phyloP scores from a whole-genome alignment of 495 filamentous ascomycete genomes.

The Neurospora terricola region DNA sequence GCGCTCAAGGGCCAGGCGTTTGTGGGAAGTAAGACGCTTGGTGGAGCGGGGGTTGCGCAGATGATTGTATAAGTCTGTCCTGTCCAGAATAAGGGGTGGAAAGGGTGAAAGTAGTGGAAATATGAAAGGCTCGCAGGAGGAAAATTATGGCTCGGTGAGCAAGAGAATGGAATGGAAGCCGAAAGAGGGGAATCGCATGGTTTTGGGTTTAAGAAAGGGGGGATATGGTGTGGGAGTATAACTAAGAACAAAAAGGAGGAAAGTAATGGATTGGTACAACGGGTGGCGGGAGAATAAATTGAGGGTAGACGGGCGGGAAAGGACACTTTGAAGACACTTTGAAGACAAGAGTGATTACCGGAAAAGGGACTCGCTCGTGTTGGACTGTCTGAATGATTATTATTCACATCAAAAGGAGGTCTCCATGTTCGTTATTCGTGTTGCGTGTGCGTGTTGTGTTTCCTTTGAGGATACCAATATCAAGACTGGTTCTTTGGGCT shows the following conservation, averaged over 20 bases:
- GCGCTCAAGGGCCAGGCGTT: slow-evolving; percentile 89
- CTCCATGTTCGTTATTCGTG: neutral
- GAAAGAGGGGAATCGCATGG: too few relatives aligned
- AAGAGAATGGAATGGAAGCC: too few relatives aligned
- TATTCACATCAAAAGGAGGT: neutral
- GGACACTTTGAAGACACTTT: too few relatives aligned
- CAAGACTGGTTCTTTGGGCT: neutral
- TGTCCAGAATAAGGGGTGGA: neutral
- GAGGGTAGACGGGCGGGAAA: neutral
- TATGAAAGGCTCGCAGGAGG: neutral
- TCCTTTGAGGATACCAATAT: neutral
- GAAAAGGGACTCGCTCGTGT: too few relatives aligned
- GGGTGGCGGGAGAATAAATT: neutral
- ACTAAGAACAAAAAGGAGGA: neutral
- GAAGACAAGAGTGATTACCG: too few relatives aligned
- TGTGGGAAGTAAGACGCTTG: slow-evolving; percentile 91
- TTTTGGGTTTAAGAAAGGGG: neutral
- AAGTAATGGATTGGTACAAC: neutral
- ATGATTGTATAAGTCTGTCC: slow-evolving; percentile 73
- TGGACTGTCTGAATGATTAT: neutral
- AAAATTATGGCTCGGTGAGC: too few relatives aligned
- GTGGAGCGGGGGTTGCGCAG: slow-evolving; percentile 88
- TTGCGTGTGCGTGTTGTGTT: neutral
- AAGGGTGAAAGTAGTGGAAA: too few relatives aligned
- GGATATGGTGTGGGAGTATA: neutral